These are phyloP conservation scores for Hygrocybe coccinea DNA, from an alignment of 768 basidiomycete genomes.

Conservation along the genomic window DNA sequence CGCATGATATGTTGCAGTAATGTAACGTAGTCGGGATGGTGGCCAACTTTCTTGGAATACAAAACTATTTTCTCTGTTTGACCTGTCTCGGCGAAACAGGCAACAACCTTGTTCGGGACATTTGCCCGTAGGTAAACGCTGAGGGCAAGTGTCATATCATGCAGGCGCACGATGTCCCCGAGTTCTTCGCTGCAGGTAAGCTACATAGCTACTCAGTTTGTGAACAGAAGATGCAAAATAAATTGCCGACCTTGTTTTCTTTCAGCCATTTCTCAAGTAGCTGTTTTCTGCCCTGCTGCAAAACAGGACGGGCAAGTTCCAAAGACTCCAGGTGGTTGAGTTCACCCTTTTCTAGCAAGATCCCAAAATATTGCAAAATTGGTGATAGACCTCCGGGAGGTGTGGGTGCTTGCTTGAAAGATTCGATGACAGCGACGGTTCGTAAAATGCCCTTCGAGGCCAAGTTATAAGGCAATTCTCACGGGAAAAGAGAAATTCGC, in stretches of 20 bases:
- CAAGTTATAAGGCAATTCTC: conserved; percentile 6
- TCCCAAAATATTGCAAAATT: conserved; percentile 97
- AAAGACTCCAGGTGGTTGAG: conserved; percentile 94
- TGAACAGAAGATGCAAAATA: background rate
- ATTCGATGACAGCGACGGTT: conserved; percentile 91
- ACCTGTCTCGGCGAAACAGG: conserved; percentile 98
- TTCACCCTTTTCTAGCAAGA: conserved; percentile 96
- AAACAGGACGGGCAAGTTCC: conserved; percentile 91
- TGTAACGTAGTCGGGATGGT: conserved; percentile 86
- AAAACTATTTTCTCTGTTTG: conserved; percentile 98
- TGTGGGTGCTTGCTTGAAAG: conserved; percentile 93
- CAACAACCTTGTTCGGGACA: conserved; percentile 96
- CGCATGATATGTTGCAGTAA: conserved; percentile 96
- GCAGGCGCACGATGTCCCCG: conserved; percentile 89
- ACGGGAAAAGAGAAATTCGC: conserved; percentile 20
- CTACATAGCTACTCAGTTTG: conserved; percentile 35
- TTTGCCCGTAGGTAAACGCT: conserved; percentile 97
- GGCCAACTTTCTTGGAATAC: conserved; percentile 95
- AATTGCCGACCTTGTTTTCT: conserved; percentile 81
- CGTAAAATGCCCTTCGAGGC: conserved; percentile 78
- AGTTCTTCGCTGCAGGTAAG: conserved; percentile 98
- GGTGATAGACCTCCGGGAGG: conserved; percentile 88
- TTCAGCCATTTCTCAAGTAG: conserved; percentile 98
- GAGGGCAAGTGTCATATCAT: conserved; percentile 95
- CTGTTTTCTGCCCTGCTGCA: conserved; percentile 95